Percentiles rank a stretch among this genome's conserved stretches.
Conservation (phyloP, 768 basidiomycete genomes). For the Ramaria sp. region DNA sequence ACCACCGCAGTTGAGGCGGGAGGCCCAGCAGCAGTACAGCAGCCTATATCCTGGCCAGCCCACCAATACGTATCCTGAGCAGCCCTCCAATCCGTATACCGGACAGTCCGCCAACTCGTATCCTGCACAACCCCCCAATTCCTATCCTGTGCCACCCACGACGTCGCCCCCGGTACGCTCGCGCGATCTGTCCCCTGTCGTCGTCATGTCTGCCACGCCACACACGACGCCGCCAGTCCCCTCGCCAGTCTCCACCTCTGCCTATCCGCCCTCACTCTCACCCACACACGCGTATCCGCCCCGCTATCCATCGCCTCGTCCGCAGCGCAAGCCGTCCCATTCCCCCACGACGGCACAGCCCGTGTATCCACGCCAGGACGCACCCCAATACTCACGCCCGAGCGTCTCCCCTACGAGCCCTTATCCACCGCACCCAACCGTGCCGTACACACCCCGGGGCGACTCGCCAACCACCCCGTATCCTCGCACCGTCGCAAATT, state of each 20-base stretch:
- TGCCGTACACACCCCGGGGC: too few relatives aligned
- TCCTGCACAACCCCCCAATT: background rate
- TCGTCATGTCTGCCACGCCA: background rate
- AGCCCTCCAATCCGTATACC: too few relatives aligned
- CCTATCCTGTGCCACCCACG: background rate
- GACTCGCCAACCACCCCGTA: too few relatives aligned
- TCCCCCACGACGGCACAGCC: background rate
- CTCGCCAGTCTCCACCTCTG: background rate
- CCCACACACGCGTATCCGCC: background rate
- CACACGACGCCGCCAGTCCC: background rate
- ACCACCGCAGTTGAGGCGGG: background rate
- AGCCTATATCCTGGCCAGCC: background rate
- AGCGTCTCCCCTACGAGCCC: background rate
- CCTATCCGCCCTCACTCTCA: background rate
- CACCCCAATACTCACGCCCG: background rate
- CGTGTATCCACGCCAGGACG: background rate
- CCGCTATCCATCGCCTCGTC: background rate
- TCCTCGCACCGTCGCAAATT: background rate
- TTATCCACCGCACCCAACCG: background rate
- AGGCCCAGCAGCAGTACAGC: background rate
- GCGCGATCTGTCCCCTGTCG: background rate
- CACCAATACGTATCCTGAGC: background rate
- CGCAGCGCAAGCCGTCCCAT: background rate
- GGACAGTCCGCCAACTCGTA: background rate
- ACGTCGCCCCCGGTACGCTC: background rate